Evolutionary conservation across 106 monocot species (phyloP), one percentile per base, ranked within the genome.

Genomic region (Iris macrosiphon): DNA sequence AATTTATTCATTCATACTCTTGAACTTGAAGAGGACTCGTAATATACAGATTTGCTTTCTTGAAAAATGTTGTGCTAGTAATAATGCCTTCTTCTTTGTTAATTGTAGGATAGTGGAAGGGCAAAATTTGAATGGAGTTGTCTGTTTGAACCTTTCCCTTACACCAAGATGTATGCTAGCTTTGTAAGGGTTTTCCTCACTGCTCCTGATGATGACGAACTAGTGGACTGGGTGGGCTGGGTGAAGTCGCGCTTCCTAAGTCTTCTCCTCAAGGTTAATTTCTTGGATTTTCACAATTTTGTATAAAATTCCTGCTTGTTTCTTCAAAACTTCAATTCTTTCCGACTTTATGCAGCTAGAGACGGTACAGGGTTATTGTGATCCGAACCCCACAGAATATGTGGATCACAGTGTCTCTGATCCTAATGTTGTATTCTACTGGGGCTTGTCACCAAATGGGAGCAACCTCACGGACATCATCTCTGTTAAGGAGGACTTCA

Each of bases 341-440:
- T 35, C 8, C 38, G 4, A 27, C 47, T 45, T 35, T 10, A 4
- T 71, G 59, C 72, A 81, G 81, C 57, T 81, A 19, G 76, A 75
- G 55, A 55, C 25, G 10, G 46, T 68, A 0, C 58, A 72, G 12
- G 55, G 55, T 7, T 60, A 48, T 14, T 76, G 81, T 21, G 81
- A 81, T 50, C 81, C 81, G 20, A 72, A 75, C 31, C 72, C 81
- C 10, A 68, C 59, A 4, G 81, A 81, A 20, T 63, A 76, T 48
- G 60, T 72, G 8, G 72, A 76, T 64, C 75, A 75, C 18, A 52
- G 53, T 33, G 47, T 72, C 6, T 15, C 47, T 3, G 72, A 63
- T 29, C 76, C 72, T 11, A 76, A 76, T 15, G 40, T 18, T 27
- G 67, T 81, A 5, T 81, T 66, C 49, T 76, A 68, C 55, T 81